These are phyloP conservation scores for Flaveria floridana DNA, from an alignment of 140 eudicot species.

Conservation along the genomic window DNA sequence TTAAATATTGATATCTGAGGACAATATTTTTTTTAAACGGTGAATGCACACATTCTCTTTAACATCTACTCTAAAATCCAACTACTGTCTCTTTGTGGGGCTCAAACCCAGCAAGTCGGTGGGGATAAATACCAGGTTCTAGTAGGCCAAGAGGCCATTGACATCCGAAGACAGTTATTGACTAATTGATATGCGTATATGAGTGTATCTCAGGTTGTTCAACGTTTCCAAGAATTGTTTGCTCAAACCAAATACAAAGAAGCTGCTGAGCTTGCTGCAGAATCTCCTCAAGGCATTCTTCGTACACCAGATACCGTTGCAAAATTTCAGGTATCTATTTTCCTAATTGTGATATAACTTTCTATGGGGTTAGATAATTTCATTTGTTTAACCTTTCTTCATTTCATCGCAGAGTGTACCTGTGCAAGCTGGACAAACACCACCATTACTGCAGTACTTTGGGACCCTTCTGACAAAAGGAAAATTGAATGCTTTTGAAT, in stretches of 20 bases:
- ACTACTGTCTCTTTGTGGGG: no score
- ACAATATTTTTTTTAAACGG: background rate
- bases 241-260: conserved; percentile 99
- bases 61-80: no score
- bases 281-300: conserved; percentile 99
- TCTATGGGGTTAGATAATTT: background rate
- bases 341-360: background rate
- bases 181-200: conserved; percentile 14
- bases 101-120: no score
- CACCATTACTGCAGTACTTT: conserved; percentile 96
- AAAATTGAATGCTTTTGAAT: conserved; percentile 91
- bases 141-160: no score
- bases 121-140: no score
- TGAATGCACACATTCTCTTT: no score
- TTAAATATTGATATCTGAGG: background rate
- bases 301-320: conserved; percentile 99
- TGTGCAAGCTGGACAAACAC: conserved; percentile 99
- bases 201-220: conserved; percentile 72
- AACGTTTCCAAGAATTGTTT: conserved; percentile 96
- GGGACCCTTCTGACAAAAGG: conserved; percentile 94
- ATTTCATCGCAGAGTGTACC: conserved; percentile 88
- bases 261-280: conserved; percentile 99
- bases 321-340: conserved; percentile 73
- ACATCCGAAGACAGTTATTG: background rate
- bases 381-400: background rate